These are phyloP conservation scores for Geotrichum bryndzae DNA, from an alignment of 1,139 yeast genomes.

Conservation along the genomic window DNA sequence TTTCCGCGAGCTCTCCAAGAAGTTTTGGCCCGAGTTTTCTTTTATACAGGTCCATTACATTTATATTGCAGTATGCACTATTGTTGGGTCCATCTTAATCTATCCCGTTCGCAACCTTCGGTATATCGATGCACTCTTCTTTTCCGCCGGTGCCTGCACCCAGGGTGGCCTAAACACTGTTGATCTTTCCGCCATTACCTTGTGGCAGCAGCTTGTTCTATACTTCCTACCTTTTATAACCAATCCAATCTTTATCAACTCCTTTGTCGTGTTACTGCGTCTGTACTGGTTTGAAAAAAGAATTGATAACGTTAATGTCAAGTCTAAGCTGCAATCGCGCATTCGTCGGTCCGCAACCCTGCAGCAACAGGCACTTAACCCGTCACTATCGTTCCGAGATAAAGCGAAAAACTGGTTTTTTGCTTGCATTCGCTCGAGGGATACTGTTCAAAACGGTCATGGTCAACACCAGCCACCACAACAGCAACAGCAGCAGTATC, in stretches of 20 bases:
- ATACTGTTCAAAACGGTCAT: not conserved
- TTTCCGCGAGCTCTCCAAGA: not conserved
- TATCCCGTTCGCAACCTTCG: slow-evolving; percentile 62
- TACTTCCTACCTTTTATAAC: slow-evolving; percentile 49
- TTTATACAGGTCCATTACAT: slow-evolving; percentile 10
- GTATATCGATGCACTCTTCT: slow-evolving; percentile 76
- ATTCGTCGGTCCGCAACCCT: not conserved
- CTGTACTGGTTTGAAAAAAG: slow-evolving; percentile 60
- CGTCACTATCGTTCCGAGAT: not conserved
- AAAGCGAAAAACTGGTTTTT: not conserved
- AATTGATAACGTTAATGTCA: slow-evolving; percentile 72
- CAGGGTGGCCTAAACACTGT: slow-evolving; percentile 81
- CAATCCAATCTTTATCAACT: slow-evolving; percentile 87
- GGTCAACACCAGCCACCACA: not conserved
- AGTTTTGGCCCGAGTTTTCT: slow-evolving; percentile 1
- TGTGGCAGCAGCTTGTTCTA: slow-evolving; percentile 66
- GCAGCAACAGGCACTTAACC: not conserved
- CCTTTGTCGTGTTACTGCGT: slow-evolving; percentile 31
- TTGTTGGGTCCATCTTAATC: slow-evolving; percentile 64
- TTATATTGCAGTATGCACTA: slow-evolving; percentile 19
- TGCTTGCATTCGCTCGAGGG: not conserved
- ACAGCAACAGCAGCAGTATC: not conserved
- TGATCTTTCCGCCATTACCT: slow-evolving; percentile 51
- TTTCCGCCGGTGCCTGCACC: slow-evolving; percentile 71
- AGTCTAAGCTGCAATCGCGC: slow-evolving; percentile 62